Evolutionary conservation across 1,284 basidiomycete genomes (phyloP), one percentile per base, ranked within the genome.

Genomic region (Microbotryomycetes sp.): DNA sequence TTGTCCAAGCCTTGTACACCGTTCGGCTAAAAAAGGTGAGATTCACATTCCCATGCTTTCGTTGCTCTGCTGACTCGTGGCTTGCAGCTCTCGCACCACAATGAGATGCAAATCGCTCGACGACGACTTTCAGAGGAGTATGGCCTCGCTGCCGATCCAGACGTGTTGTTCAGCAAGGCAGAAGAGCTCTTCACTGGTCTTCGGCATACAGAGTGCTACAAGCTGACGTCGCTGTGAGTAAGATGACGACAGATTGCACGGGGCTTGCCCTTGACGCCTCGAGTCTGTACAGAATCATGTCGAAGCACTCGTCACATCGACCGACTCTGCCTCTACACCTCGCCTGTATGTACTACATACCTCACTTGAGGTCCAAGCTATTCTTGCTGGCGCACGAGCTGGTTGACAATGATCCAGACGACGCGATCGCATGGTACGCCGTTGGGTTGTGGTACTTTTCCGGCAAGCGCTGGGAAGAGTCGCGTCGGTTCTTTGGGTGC

Each of bases 381-480:
- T 99, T 97, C 77, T 85, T 98, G 66, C 82, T 98, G 30, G 93
- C 96, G 0, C 96, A 98, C 73, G 88, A 94, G 71, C 82, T 99
- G 70, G 92, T 97, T 14, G 89, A 96, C 55, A 84, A 84, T 52
- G 92, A 97, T 72, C 93, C 96, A 0, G 89, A 93, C 71, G 86
- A 88, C 48, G 86, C 92, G 0, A 84, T 91, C 53, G 92, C 89
- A 67, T 99, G 96, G 96, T 99, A 97, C 76, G 92, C 94, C 2
- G 96, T 97, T 23, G 96, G 94, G 0, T 84, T 96, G 45, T 99
- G 94, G 91, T 98, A 99, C 75, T 83, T 94, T 58, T 83, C 85
- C 29, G 84, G 86, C 19, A 83, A 83, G 58, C 87, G 93, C 69
- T 98, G 87, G 86, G 80, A 84, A 22, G 89, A 92, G 69, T 90